Evolutionary conservation across 1,139 yeast genomes (phyloP).

Genomic region (Debaryomyces psychrophilus): DNA sequence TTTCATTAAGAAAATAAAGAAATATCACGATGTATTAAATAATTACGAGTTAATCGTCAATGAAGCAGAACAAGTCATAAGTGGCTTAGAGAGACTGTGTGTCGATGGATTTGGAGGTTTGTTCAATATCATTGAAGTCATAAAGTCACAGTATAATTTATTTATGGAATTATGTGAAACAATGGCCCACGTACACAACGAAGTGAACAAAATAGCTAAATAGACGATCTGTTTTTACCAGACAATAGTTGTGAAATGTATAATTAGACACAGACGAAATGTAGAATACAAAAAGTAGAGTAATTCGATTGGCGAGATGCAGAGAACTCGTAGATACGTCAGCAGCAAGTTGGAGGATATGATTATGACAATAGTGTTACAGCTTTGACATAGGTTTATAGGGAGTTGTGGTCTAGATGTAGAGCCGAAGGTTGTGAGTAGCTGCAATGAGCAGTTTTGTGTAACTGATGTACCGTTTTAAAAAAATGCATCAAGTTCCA

Average conservation of each 20-base stretch:
- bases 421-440: neutral
- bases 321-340: too few species aligned
- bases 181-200: conserved; percentile 86
- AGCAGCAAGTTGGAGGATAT: too few species aligned
- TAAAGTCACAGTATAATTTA: conserved; percentile 78
- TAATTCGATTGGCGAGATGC: neutral
- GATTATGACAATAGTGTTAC: too few species aligned
- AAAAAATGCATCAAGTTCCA: conserved; percentile 1
- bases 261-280: neutral
- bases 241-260: conserved; percentile 4
- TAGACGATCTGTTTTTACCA: conserved; percentile 1
- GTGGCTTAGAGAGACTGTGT: conserved; percentile 47
- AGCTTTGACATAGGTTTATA: too few species aligned
- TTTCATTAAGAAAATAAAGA: conserved; percentile 59
- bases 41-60: conserved; percentile 78
- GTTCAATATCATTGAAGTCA: conserved; percentile 61
- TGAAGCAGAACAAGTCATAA: conserved; percentile 60
- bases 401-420: too few species aligned
- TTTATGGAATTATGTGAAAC: conserved; percentile 91
- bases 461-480: neutral
- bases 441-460: conserved; percentile 1
- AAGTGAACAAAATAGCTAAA: conserved; percentile 30
- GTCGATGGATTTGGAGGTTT: conserved; percentile 56
- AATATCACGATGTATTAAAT: conserved; percentile 62
- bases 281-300: neutral